These are phyloP conservation scores for Aureobasidium sp. DNA, from an alignment of 2,329 filamentous ascomycete genomes.

Conservation along the genomic window DNA sequence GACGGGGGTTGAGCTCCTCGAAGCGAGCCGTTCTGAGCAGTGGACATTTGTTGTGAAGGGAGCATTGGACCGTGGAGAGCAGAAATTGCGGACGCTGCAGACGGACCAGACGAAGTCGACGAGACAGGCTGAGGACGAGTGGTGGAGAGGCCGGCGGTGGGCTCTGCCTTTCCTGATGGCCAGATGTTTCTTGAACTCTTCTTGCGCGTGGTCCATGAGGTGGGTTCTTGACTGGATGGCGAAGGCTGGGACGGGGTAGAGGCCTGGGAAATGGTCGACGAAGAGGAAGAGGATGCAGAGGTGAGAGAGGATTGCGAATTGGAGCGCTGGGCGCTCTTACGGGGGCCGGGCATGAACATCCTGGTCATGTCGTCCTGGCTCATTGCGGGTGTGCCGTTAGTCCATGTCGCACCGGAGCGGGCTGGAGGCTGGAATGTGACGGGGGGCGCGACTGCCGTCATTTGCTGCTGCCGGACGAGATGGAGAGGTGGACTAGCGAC, in stretches of 20 bases:
- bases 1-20: constrained; percentile 22
- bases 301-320: constrained; percentile 83
- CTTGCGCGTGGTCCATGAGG: constrained; percentile 39
- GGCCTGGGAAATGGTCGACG: constrained; percentile 56
- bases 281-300: constrained; percentile 50
- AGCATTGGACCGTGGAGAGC: constrained; percentile 55
- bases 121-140: constrained; percentile 54
- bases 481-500: constrained; percentile 12
- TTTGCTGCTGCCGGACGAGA: constrained; percentile 25
- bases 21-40: constrained; percentile 50
- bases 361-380: constrained; percentile 76
- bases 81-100: constrained; percentile 54
- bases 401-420: constrained; percentile 53
- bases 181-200: constrained; percentile 50
- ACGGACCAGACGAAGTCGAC: constrained; percentile 48
- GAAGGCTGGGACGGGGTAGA: constrained; percentile 56
- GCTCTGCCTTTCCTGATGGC: constrained; percentile 58
- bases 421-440: constrained; percentile 54
- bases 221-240: constrained; percentile 29
- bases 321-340: constrained; percentile 76
- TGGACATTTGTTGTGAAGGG: constrained; percentile 60
- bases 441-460: constrained; percentile 61
- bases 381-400: constrained; percentile 60
- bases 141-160: constrained; percentile 54
- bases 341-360: constrained; percentile 60